Conservation (phyloP, 148 eudicot genomes). For the Chenopodium formosanum region DNA sequence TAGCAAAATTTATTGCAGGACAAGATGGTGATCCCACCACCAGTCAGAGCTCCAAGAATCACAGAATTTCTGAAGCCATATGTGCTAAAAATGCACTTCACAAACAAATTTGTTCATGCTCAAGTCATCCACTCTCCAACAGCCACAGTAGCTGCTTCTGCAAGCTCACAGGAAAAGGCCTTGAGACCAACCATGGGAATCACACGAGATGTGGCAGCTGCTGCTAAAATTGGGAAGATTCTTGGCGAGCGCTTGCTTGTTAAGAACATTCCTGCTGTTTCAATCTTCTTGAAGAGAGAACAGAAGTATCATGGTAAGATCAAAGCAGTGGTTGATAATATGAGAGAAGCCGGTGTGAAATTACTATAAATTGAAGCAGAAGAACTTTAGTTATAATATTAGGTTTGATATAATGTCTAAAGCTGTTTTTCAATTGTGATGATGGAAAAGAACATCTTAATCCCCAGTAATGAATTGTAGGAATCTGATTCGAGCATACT, state of each 20-base stretch:
- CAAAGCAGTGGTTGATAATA: constrained; percentile 75
- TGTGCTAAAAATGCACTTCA: constrained; percentile 77
- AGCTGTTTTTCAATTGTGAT: background rate
- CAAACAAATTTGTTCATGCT: constrained; percentile 80
- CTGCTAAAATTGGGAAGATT: constrained; percentile 83
- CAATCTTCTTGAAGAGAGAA: constrained; percentile 62
- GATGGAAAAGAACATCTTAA: background rate
- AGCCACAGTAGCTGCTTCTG: constrained; percentile 81
- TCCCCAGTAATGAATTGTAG: background rate
- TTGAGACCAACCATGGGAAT: constrained; percentile 61
- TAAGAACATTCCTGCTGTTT: constrained; percentile 69
- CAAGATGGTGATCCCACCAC: constrained; percentile 82
- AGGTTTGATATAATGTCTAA: background rate
- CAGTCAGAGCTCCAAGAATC: constrained; percentile 62
- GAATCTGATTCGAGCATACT: background rate
- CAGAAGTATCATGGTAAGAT: constrained; percentile 95
- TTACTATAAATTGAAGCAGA: constrained; percentile 36
- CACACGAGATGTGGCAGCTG: constrained; percentile 81
- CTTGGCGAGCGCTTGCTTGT: constrained; percentile 73
- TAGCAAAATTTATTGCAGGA: constrained; percentile 14
- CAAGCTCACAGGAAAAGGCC: constrained; percentile 86
- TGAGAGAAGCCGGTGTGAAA: constrained; percentile 73
- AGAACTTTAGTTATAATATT: background rate
- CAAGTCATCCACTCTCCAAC: constrained; percentile 92
- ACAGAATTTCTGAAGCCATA: constrained; percentile 79